Evolutionary conservation across 176 grass and related monocot genomes (phyloP).

Genomic region (sorghum (Sorghum bicolor)): Sorghum_bicolor_NCBIv3 NC_012877.2:44674001-44674500

Average conservation of each 20-base stretch:
- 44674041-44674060: neutral
- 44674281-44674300: no score
- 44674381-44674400: slow-evolving; percentile 58
- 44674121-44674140: slow-evolving; percentile 69
- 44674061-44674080: neutral
- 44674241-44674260: neutral
- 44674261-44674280: neutral
- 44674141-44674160: slow-evolving; percentile 87
- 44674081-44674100: neutral
- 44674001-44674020: slow-evolving; percentile 39
- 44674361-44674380: slow-evolving; percentile 79
- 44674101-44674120: slow-evolving; percentile 37
- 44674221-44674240: slow-evolving; percentile 76
- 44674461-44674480: slow-evolving; percentile 9
- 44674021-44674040: neutral
- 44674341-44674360: neutral
- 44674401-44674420: slow-evolving; percentile 67
- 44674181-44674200: slow-evolving; percentile 76
- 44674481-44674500: slow-evolving; percentile 5
- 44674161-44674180: slow-evolving; percentile 86
- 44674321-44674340: neutral
- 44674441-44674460: neutral
- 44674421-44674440: slow-evolving; percentile 51
- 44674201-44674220: slow-evolving; percentile 77
- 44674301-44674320: no score